Evolutionary conservation across 495 filamentous ascomycete species (phyloP), one percentile per base, ranked within the genome.

Genomic region (Lophium mytilinum): DNA sequence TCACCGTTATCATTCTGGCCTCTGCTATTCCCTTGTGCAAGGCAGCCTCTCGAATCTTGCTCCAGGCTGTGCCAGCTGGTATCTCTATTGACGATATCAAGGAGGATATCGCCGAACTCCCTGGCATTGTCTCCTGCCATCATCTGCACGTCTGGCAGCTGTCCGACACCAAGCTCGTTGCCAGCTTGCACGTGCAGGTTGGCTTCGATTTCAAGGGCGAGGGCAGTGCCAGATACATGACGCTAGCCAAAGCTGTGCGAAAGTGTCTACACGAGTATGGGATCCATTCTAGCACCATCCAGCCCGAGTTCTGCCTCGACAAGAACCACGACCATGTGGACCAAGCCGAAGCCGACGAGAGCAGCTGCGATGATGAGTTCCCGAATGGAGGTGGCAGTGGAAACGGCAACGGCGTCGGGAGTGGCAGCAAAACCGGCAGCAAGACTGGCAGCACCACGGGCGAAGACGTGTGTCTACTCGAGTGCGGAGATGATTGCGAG

Each of bases 71-170:
- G 0, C 93, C 93, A 0, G 83, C 86, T 18, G 86, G 88, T 24
- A 84, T 98, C 70, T 83, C 83, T 55, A 79, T 96, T 53, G 86
- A 91, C 57, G 86, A 96, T 52, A 91, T 98, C 74, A 88, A 92
- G 63, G 83, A 87, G 52, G 93, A 98, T 69, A 95, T 98, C 54
- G 79, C 88, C 61, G 71, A 79, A 19, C 82, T 97, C 12, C 86
- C 83, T 0, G 92, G 92, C 42, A 83, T 98, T 36, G 73, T 89
- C 58, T 87, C 85, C 66, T 93, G 90, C 56, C 93, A 98, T 72
- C 90, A 98, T 65, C 77, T 98, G 10, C 93, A 98, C 69, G 90
- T 98, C 57, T 98, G 93, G 93, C 92, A 96, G 69, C 80, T 98
- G 30, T 93, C 84, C 41, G 92, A 96, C 66, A 89, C 90, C 11